Evolutionary conservation across 768 basidiomycete species (phyloP).

Genomic region (Lactarius akahatsu): DNA sequence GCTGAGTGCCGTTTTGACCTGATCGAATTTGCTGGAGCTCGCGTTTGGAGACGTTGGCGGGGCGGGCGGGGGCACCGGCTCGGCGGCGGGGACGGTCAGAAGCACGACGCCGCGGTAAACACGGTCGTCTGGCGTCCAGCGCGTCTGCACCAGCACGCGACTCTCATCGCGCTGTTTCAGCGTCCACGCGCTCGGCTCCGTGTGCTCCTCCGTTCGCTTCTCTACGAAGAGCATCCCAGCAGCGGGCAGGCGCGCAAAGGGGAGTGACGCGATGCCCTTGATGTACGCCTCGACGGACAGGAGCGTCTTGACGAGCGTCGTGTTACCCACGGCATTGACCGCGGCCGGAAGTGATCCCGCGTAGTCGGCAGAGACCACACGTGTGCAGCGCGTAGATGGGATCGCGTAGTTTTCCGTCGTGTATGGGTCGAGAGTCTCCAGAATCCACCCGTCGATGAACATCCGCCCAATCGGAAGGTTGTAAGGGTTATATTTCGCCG

Average conservation of each 20-base stretch:
- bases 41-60: conserved; percentile 21
- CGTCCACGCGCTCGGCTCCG: conserved; percentile 51
- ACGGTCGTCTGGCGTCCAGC: conserved; percentile 50
- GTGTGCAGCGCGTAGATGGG: conserved; percentile 86
- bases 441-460: conserved; percentile 90
- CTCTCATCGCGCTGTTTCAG: conserved; percentile 58
- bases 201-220: conserved; percentile 48
- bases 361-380: conserved; percentile 83
- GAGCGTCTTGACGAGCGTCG: conserved; percentile 68
- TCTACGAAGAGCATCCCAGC: conserved; percentile 59
- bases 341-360: conserved; percentile 82
- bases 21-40: conserved; percentile 12
- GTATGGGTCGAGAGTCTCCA: conserved; percentile 96
- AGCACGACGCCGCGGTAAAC: conserved; percentile 53
- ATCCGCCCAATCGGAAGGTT: conserved; percentile 73
- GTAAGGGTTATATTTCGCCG: conserved; percentile 74
- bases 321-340: conserved; percentile 83
- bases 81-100: conserved; percentile 37
- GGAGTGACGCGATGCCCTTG: conserved; percentile 62
- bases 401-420: conserved; percentile 92
- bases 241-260: conserved; percentile 67
- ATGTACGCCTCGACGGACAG: conserved; percentile 72
- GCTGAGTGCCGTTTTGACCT: conserved; percentile 2
- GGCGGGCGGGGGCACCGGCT: conserved; percentile 22
- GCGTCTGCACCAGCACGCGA: conserved; percentile 55